Percentiles rank a stretch among this genome's conserved stretches.
phyloP scores from a whole-genome alignment of 257 asterid genomes.

The Nicotiana attenuata region DNA sequence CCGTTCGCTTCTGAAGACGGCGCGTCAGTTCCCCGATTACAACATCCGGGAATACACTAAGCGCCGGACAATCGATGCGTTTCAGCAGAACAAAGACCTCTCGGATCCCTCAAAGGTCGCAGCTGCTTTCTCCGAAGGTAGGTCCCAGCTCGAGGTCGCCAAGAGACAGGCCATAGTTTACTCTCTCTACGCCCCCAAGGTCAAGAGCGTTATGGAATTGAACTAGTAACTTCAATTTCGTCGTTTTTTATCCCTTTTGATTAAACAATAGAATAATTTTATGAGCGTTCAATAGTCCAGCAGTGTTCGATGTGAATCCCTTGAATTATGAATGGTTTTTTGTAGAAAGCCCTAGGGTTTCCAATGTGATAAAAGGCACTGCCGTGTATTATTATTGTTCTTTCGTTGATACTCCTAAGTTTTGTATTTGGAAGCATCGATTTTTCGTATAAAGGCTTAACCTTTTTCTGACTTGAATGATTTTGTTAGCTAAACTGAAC shows the following conservation, averaged over 20 bases:
- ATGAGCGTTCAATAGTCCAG: not conserved
- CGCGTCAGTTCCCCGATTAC: slow-evolving; percentile 74
- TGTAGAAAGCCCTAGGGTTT: not conserved
- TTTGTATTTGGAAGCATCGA: not conserved
- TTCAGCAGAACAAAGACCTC: slow-evolving; percentile 55
- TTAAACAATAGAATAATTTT: not conserved
- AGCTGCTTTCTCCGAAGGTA: slow-evolving; percentile 74
- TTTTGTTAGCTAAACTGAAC: not conserved
- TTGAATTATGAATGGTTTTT: not conserved
- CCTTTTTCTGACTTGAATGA: not conserved
- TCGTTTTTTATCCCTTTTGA: not conserved
- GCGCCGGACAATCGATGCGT: slow-evolving; percentile 78
- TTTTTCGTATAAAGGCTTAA: not conserved
- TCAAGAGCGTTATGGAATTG: slow-evolving; percentile 79
- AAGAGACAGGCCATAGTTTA: slow-evolving; percentile 78
- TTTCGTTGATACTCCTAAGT: not conserved
- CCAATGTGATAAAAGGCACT: not conserved
- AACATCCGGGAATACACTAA: slow-evolving; percentile 78
- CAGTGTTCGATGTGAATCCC: not conserved
- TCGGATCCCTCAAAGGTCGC: slow-evolving; percentile 43
- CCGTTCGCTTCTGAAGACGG: slow-evolving; percentile 71
- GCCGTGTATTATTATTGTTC: not conserved
- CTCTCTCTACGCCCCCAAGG: slow-evolving; percentile 63
- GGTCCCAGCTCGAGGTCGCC: slow-evolving; percentile 72
- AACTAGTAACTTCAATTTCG: slow-evolving; percentile 12